Evolutionary conservation across 2,329 filamentous ascomycete species (phyloP).

Genomic region (Cladophialophora immunda): DNA sequence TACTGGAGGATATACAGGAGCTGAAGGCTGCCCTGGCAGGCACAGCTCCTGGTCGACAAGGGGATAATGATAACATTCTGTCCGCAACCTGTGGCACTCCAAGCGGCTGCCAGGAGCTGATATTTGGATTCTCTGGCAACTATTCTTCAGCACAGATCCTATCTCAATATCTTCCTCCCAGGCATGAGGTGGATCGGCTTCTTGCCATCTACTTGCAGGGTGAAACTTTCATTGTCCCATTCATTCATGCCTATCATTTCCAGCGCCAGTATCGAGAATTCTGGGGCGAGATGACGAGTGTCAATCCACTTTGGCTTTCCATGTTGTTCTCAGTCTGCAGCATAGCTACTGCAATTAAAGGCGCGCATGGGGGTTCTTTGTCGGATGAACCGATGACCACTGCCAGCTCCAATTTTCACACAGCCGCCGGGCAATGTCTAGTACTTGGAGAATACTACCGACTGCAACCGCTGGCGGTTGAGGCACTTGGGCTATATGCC

Average conservation of each 20-base stretch:
- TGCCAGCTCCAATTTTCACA: constrained; percentile 47
- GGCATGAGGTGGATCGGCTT: constrained; percentile 29
- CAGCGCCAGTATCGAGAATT: constrained; percentile 59
- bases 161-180: constrained; percentile 28
- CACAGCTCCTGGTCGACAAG: constrained; percentile 7
- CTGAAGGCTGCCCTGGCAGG: constrained; percentile 26
- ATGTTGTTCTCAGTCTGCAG: constrained; percentile 61
- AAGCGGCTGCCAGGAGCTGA: constrained; percentile 17
- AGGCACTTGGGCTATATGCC: constrained; percentile 50
- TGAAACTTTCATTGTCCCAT: constrained; percentile 32
- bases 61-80: background rate
- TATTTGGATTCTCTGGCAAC: constrained; percentile 28
- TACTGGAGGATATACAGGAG: constrained; percentile 46
- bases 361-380: constrained; percentile 38
- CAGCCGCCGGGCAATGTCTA: constrained; percentile 60
- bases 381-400: constrained; percentile 54
- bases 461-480: constrained; percentile 36
- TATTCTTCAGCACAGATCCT: constrained; percentile 29
- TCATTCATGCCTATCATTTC: constrained; percentile 33
- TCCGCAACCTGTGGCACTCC: background rate
- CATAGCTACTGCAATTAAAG: constrained; percentile 26
- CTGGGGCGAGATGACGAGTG: constrained; percentile 59
- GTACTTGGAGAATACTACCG: constrained; percentile 55
- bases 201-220: constrained; percentile 36
- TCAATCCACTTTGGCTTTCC: constrained; percentile 61